Percentiles rank a stretch among this genome's conserved stretches.
Conservation (phyloP, 2,329 filamentous ascomycete species). For the Neurospora sp. region DNA sequence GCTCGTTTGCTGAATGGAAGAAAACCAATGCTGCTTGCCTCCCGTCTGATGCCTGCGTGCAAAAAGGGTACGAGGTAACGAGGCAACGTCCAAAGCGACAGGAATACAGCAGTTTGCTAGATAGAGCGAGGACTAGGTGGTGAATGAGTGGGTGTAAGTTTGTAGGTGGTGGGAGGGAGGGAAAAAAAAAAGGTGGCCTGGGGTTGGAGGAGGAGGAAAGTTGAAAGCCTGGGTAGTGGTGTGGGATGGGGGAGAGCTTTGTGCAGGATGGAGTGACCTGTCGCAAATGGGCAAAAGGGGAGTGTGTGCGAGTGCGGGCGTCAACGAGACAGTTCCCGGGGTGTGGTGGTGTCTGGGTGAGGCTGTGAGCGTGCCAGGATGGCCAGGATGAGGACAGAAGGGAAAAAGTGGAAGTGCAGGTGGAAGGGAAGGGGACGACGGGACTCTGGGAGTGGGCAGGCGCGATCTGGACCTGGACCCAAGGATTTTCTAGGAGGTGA, state of each 20-base stretch:
- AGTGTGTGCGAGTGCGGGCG: constrained; percentile 1
- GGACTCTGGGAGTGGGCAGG: background rate
- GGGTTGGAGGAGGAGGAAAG: constrained; percentile 17
- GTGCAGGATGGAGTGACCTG: constrained; percentile 9
- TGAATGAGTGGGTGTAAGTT: background rate
- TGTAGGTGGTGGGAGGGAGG: background rate
- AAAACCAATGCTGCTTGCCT: background rate
- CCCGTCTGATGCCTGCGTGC: background rate
- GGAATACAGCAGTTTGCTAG: background rate
- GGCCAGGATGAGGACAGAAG: background rate
- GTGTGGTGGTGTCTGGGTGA: background rate
- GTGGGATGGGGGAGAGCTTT: constrained; percentile 14
- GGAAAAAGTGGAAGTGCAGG: constrained; percentile 5
- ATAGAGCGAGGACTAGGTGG: background rate
- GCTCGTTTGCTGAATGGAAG: background rate
- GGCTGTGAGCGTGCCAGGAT: background rate
- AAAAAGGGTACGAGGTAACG: background rate
- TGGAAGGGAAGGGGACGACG: constrained; percentile 2
- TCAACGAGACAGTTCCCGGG: constrained; percentile 4
- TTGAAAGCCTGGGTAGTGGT: constrained; percentile 7
- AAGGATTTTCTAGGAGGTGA: background rate
- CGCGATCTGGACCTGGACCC: background rate
- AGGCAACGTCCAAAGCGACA: background rate
- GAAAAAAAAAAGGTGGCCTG: constrained; percentile 14
- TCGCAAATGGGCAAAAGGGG: constrained; percentile 11